Conservation (phyloP, 2,329 filamentous ascomycete genomes). For the Coniochaeta ligniaria region DNA sequence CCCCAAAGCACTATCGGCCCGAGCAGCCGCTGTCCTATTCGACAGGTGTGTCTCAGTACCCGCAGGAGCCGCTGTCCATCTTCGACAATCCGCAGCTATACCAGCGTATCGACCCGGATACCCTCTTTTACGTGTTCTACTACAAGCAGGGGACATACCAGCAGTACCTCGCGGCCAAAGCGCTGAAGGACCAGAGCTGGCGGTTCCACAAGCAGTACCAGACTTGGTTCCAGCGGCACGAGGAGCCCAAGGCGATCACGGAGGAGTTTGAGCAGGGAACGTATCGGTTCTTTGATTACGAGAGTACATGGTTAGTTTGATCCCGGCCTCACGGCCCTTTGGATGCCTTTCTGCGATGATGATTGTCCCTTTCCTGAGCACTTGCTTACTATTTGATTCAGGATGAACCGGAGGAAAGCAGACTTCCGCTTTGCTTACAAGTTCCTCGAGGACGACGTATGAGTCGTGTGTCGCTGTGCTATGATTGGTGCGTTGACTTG, state of each 20-base stretch:
- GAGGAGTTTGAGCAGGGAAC: conserved; percentile 99
- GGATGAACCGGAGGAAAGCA: conserved; percentile 97
- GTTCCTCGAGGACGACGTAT: conserved; percentile 91
- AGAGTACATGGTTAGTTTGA: conserved; percentile 89
- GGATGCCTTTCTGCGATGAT: not conserved
- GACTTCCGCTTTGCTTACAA: conserved; percentile 99
- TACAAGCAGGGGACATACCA: conserved; percentile 96
- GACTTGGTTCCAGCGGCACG: conserved; percentile 98
- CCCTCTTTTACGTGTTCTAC: conserved; percentile 98
- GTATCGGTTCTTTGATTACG: conserved; percentile 98
- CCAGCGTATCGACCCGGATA: conserved; percentile 85
- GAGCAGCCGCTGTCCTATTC: conserved; percentile 65
- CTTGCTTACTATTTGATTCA: conserved; percentile 26
- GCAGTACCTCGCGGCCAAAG: conserved; percentile 90
- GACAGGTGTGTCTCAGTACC: conserved; percentile 59
- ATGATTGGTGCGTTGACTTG: not conserved
- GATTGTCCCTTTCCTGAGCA: not conserved
- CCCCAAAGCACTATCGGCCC: conserved; percentile 77
- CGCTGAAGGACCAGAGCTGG: conserved; percentile 98
- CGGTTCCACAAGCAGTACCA: conserved; percentile 99
- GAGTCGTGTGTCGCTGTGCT: not conserved
- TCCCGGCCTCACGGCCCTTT: not conserved
- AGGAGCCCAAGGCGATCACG: conserved; percentile 97
- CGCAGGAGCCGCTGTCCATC: conserved; percentile 83
- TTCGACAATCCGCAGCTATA: conserved; percentile 90